Evolutionary conservation across 1,284 basidiomycete species (phyloP).

Genomic region (Lentinula novae-zelandiae): DNA sequence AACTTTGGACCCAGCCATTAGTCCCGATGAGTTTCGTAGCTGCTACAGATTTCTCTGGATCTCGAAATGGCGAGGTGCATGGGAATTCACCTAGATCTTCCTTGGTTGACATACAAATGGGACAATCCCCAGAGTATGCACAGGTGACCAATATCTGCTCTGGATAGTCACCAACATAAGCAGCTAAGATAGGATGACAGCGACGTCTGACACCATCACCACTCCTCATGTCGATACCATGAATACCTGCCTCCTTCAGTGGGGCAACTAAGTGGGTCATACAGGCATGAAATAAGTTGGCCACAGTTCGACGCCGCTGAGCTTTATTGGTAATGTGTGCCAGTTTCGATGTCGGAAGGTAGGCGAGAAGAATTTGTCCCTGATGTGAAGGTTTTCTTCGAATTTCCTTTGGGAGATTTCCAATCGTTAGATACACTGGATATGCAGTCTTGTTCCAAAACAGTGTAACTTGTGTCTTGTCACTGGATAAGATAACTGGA

Average conservation of each 20-base stretch:
- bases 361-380: constrained; percentile 34
- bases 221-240: constrained; percentile 22
- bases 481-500: too few species aligned
- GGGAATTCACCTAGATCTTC: background rate
- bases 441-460: constrained; percentile 37
- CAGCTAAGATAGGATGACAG: constrained; percentile 24
- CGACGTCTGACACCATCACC: constrained; percentile 14
- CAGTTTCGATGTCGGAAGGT: constrained; percentile 32
- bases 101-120: background rate
- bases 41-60: background rate
- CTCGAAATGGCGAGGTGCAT: background rate
- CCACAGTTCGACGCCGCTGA: constrained; percentile 21
- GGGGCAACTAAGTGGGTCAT: constrained; percentile 24
- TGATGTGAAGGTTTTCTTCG: constrained; percentile 29
- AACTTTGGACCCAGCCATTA: background rate
- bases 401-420: constrained; percentile 40
- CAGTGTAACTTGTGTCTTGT: constrained; percentile 6
- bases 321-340: constrained; percentile 28
- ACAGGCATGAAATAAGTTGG: constrained; percentile 36
- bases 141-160: constrained; percentile 25
- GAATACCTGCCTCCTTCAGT: constrained; percentile 17
- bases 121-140: background rate
- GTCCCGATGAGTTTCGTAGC: background rate
- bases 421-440: constrained; percentile 39
- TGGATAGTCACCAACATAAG: constrained; percentile 25